These are phyloP conservation scores for Metarhizium robertsii DNA, from an alignment of 2,329 filamentous ascomycete genomes.

Conservation along the genomic window DNA sequence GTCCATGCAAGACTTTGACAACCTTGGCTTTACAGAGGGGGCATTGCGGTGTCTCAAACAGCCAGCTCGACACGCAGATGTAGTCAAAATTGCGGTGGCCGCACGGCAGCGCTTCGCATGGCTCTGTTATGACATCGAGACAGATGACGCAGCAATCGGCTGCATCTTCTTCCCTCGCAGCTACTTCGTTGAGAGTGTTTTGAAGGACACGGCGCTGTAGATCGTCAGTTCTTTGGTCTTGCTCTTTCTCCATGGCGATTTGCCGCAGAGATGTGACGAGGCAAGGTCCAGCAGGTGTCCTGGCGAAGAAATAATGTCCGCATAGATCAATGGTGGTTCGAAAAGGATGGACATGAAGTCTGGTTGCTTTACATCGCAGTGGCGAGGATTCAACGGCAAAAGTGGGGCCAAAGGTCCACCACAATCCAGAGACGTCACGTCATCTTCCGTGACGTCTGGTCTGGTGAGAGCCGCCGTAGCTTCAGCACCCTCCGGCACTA, in stretches of 20 bases:
- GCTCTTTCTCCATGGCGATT: background rate
- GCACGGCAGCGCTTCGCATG: conserved; percentile 66
- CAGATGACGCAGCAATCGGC: conserved; percentile 71
- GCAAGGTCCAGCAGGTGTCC: background rate
- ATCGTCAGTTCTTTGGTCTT: conserved; percentile 17
- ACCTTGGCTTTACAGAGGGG: conserved; percentile 64
- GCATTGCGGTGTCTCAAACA: conserved; percentile 62
- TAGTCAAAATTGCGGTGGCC: conserved; percentile 78
- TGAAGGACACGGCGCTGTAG: conserved; percentile 33
- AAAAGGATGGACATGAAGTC: no score
- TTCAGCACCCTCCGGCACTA: background rate
- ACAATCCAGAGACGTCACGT: no score
- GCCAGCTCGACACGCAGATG: conserved; percentile 73
- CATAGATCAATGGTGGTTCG: no score
- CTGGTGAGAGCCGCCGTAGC: no score
- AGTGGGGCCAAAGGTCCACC: background rate
- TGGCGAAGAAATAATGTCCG: background rate
- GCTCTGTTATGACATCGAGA: conserved; percentile 64
- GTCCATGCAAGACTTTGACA: conserved; percentile 55
- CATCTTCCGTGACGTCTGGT: no score
- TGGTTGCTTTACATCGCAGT: no score
- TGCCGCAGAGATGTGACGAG: background rate
- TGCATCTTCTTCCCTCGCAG: conserved; percentile 14
- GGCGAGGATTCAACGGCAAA: background rate
- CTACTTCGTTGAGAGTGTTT: conserved; percentile 34